These are phyloP conservation scores for Quercus variabilis DNA, from an alignment of 306 rosid species.

Conservation along the genomic window DNA sequence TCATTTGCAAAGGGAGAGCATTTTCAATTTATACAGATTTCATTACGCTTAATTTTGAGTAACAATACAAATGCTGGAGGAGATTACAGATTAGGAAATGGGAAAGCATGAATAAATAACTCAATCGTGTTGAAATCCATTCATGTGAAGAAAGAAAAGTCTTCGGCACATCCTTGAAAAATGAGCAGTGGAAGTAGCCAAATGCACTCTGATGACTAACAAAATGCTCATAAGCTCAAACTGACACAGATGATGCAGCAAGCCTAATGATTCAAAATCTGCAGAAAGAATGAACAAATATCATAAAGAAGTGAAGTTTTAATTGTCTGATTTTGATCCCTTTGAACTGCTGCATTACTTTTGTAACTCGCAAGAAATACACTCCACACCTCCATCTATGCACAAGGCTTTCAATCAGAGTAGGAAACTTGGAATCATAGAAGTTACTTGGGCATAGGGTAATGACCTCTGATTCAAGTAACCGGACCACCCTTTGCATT, in stretches of 20 bases:
- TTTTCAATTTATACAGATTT: slow-evolving; percentile 47
- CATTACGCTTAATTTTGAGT: slow-evolving; percentile 56
- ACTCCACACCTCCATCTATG: slow-evolving; percentile 14
- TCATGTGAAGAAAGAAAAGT: slow-evolving; percentile 33
- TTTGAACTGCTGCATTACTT: slow-evolving; percentile 16
- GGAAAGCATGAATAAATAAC: background rate
- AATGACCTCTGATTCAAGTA: slow-evolving; percentile 91
- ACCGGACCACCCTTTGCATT: slow-evolving; percentile 92
- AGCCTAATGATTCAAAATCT: slow-evolving; percentile 24
- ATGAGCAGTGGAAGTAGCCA: slow-evolving; percentile 12
- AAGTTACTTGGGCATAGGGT: slow-evolving; percentile 98
- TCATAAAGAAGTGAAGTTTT: slow-evolving; percentile 17
- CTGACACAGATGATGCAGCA: slow-evolving; percentile 27
- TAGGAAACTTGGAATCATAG: slow-evolving; percentile 50
- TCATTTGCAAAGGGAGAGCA: slow-evolving; percentile 30
- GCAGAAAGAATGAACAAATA: slow-evolving; percentile 41
- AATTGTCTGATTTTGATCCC: slow-evolving; percentile 24
- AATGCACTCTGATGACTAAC: slow-evolving; percentile 10
- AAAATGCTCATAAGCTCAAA: slow-evolving; percentile 10
- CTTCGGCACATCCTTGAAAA: slow-evolving; percentile 17
- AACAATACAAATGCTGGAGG: slow-evolving; percentile 28
- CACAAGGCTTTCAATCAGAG: slow-evolving; percentile 51
- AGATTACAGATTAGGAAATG: slow-evolving; percentile 34
- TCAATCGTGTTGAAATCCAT: slow-evolving; percentile 30
- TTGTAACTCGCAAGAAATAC: slow-evolving; percentile 21